A percentile compares a stretch with the other conserved stretches of the same genome.
Evolutionary conservation across 495 filamentous ascomycete species (phyloP).

Genomic region (Penicillium coprophilum): DNA sequence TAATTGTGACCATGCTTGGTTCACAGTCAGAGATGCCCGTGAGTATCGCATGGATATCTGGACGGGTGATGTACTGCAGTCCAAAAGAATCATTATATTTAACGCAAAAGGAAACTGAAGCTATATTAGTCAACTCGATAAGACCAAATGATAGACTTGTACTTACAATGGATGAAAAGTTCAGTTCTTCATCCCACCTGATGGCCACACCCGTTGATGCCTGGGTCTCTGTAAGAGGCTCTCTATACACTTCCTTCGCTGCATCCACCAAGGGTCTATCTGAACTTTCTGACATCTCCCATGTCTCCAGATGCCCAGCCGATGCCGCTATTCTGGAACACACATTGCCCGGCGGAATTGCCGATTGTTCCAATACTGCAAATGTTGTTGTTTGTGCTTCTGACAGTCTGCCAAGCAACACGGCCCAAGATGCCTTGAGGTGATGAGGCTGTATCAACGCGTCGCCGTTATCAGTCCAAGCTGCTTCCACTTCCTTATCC

Average conservation of each 20-base stretch:
- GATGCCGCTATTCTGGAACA: not conserved
- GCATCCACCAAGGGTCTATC: not conserved
- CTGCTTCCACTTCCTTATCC: not conserved
- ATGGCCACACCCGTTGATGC: not conserved
- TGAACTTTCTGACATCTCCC: not conserved
- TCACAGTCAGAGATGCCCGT: not conserved
- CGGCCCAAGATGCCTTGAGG: not conserved
- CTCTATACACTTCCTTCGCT: not conserved
- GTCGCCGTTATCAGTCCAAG: not conserved
- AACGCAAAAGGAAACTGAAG: not conserved
- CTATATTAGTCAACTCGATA: not conserved
- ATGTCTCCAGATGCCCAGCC: not conserved
- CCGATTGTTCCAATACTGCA: not conserved
- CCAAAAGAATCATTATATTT: not conserved
- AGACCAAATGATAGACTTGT: not conserved
- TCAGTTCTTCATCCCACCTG: not conserved
- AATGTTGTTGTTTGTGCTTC: not conserved
- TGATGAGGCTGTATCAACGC: not conserved
- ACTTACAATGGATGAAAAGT: not conserved
- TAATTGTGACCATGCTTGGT: conserved; percentile 3
- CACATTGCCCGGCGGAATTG: not conserved
- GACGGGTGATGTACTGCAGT: not conserved
- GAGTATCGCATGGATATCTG: not conserved
- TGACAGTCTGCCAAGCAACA: not conserved
- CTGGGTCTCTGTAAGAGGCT: not conserved